phyloP scores from a whole-genome alignment of 2,329 filamentous ascomycete species.

The Trichophyton mentagrophytes region DNA sequence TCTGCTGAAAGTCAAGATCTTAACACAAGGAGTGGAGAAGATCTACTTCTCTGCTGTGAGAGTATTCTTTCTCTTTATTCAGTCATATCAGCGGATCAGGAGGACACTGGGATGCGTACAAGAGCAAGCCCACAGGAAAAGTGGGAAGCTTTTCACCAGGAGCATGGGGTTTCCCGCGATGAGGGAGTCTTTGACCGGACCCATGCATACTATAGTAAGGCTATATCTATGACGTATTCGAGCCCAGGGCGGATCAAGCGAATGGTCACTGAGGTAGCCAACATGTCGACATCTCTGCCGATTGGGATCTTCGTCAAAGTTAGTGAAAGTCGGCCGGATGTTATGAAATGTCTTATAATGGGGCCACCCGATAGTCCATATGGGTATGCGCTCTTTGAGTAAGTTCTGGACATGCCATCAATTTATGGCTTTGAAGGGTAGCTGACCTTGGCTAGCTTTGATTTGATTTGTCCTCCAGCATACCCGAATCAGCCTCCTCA shows the following conservation, averaged over 20 bases:
- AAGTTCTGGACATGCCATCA: slow-evolving; percentile 1
- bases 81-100: slow-evolving; percentile 11
- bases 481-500: slow-evolving; percentile 35
- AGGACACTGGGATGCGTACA: not conserved
- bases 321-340: slow-evolving; percentile 34
- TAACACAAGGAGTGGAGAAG: slow-evolving; percentile 15
- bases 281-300: slow-evolving; percentile 36
- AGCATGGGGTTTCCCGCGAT: slow-evolving; percentile 27
- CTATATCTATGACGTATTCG: slow-evolving; percentile 8
- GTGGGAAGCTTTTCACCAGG: slow-evolving; percentile 22
- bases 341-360: slow-evolving; percentile 41
- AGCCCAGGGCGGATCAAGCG: slow-evolving; percentile 36
- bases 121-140: slow-evolving; percentile 13
- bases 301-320: slow-evolving; percentile 41
- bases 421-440: no score
- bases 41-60: slow-evolving; percentile 25
- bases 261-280: slow-evolving; percentile 36
- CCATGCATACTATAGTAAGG: slow-evolving; percentile 14
- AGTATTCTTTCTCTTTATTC: slow-evolving; percentile 21
- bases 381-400: slow-evolving; percentile 42
- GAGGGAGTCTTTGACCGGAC: slow-evolving; percentile 24
- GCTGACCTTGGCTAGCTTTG: slow-evolving; percentile 26
- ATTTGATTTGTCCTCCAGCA: slow-evolving; percentile 32
- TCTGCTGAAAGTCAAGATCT: slow-evolving; percentile 15
- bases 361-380: slow-evolving; percentile 42